These are phyloP conservation scores for Fusarium sp. DNA, from an alignment of 2,329 filamentous ascomycete species.

Conservation along the genomic window DNA sequence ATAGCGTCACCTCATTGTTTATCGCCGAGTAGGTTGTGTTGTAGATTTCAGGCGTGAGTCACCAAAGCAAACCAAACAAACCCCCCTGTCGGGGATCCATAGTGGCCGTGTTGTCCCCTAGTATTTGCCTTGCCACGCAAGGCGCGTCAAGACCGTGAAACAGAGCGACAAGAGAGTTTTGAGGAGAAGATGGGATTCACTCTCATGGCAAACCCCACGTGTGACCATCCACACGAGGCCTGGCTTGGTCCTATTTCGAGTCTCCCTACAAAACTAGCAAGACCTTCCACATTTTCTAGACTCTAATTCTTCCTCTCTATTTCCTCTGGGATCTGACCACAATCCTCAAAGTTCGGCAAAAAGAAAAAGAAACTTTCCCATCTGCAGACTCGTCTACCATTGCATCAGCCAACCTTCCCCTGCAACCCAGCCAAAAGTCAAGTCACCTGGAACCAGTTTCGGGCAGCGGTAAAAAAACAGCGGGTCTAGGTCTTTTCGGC, in stretches of 20 bases:
- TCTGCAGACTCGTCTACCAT: not conserved
- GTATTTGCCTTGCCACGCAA: conserved; percentile 34
- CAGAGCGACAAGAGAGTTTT: conserved; percentile 5
- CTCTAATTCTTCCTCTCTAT: conserved; percentile 9
- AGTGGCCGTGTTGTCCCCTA: conserved; percentile 13
- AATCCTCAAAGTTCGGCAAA: not conserved
- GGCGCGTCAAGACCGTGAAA: conserved; percentile 20
- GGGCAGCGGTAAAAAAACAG: conserved; percentile 9
- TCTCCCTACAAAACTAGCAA: conserved; percentile 34
- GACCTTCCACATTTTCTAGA: not conserved
- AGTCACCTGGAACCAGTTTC: not conserved
- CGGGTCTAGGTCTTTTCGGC: conserved; percentile 21
- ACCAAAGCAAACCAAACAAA: conserved; percentile 24
- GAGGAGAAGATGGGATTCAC: conserved; percentile 14
- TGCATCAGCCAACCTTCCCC: not conserved
- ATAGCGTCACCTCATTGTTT: not conserved
- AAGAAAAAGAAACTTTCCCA: not conserved
- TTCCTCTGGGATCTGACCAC: not conserved
- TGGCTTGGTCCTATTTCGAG: not conserved
- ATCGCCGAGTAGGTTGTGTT: conserved; percentile 7
- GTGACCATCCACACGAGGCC: conserved; percentile 34
- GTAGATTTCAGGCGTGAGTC: conserved; percentile 26
- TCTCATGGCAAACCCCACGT: conserved; percentile 25
- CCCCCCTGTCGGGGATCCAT: conserved; percentile 21
- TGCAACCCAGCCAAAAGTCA: conserved; percentile 12